These are phyloP conservation scores for Sphaerulina musiva DNA, from an alignment of 2,329 filamentous ascomycete species.

Conservation along the genomic window DNA sequence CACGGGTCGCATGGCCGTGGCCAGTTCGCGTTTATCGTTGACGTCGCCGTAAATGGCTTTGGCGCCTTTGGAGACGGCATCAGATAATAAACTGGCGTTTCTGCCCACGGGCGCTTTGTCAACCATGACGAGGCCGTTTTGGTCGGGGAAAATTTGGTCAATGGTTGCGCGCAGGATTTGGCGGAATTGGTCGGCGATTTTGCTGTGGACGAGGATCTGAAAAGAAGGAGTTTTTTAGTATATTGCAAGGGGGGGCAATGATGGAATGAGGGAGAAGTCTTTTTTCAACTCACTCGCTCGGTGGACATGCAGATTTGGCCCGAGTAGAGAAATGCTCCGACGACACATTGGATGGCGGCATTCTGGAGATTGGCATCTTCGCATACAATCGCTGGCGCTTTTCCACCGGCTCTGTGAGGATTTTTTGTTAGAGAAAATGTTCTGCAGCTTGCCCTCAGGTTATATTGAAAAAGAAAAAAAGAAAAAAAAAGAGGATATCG, in stretches of 20 bases:
- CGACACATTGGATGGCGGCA: conserved; percentile 60
- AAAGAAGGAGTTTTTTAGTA: too few species aligned
- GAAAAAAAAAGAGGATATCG: too few species aligned
- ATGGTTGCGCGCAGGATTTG: conserved; percentile 43
- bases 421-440: too few species aligned
- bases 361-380: conserved; percentile 68
- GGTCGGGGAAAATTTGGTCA: conserved; percentile 42
- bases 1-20: conserved; percentile 52
- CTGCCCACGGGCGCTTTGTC: conserved; percentile 43
- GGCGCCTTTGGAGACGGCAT: conserved; percentile 54
- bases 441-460: too few species aligned
- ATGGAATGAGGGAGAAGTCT: too few species aligned
- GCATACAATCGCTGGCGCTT: conserved; percentile 68
- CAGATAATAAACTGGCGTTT: conserved; percentile 48
- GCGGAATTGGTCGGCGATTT: conserved; percentile 53
- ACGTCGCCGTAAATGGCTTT: conserved; percentile 46
- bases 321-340: conserved; percentile 62
- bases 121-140: conserved; percentile 37
- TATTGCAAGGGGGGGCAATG: too few species aligned
- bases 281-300: not conserved
- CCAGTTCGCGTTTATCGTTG: conserved; percentile 21
- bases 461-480: too few species aligned
- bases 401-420: conserved; percentile 57
- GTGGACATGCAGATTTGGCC: conserved; percentile 66
- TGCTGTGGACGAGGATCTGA: conserved; percentile 33